These are phyloP conservation scores for Trichosporon ovoides DNA, from an alignment of 1,284 basidiomycete species.

Conservation along the genomic window DNA sequence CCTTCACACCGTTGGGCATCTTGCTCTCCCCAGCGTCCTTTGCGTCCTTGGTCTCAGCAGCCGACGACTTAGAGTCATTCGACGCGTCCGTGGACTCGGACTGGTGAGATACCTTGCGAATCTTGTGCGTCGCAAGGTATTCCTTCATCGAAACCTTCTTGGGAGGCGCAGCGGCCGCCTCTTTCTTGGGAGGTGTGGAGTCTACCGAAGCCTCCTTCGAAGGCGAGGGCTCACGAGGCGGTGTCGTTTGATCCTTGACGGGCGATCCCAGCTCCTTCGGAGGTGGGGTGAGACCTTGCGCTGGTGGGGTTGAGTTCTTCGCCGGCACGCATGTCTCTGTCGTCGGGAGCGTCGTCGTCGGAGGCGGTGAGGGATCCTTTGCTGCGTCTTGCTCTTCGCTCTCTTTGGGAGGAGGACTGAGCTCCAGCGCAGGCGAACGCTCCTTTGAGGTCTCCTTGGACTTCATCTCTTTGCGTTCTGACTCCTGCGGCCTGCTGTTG, in stretches of 20 bases:
- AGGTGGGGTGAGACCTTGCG: constrained; percentile 26
- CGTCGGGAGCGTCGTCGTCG: not conserved
- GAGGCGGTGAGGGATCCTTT: constrained; percentile 5
- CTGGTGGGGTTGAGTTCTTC: constrained; percentile 11
- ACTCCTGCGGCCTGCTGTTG: too few species aligned
- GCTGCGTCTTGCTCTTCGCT: not conserved
- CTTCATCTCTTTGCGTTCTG: not conserved
- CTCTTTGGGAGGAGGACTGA: not conserved
- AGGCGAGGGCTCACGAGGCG: constrained; percentile 13
- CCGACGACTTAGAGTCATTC: not conserved
- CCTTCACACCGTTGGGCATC: not conserved
- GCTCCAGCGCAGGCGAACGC: not conserved
- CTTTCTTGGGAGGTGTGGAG: constrained; percentile 25
- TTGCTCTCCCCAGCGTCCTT: too few species aligned
- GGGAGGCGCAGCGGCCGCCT: constrained; percentile 26
- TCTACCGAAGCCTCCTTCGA: constrained; percentile 24
- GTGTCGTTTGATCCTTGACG: not conserved
- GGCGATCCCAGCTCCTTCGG: constrained; percentile 8
- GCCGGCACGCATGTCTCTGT: not conserved
- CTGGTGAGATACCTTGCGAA: constrained; percentile 29
- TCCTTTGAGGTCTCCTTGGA: not conserved
- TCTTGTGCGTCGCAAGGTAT: constrained; percentile 38
- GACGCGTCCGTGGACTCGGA: not conserved
- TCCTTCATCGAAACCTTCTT: constrained; percentile 42
- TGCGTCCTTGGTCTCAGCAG: not conserved